phyloP scores from a whole-genome alignment of 441 rosid genomes.

The Hura crepitans region DNA sequence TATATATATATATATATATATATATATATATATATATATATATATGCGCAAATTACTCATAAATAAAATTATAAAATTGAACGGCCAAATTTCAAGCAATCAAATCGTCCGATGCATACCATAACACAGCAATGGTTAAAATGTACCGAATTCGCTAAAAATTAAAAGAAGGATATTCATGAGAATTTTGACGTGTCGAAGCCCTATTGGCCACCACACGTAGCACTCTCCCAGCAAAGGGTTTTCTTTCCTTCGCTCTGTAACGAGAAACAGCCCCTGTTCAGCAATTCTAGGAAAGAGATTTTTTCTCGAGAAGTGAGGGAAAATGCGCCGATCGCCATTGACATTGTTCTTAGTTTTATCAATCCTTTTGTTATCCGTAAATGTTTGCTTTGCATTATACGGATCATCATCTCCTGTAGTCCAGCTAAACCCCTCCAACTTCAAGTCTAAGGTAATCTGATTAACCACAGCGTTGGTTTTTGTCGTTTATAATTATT shows the following conservation, averaged over 20 bases:
- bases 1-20: too few relatives aligned
- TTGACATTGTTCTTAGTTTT: slow-evolving; percentile 33
- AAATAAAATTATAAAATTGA: too few relatives aligned
- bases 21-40: too few relatives aligned
- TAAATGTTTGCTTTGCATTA: slow-evolving; percentile 47
- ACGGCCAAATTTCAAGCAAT: too few relatives aligned
- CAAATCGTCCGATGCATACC: too few relatives aligned
- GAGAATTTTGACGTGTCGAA: slow-evolving; percentile 36
- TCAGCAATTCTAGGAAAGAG: neutral
- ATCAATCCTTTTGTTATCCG: slow-evolving; percentile 27
- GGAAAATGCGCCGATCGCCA: slow-evolving; percentile 30
- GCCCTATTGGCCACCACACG: slow-evolving; percentile 50
- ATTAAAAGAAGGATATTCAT: neutral
- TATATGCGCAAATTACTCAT: too few relatives aligned
- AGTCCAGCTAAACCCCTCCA: slow-evolving; percentile 87
- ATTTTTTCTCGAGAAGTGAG: slow-evolving; percentile 28
- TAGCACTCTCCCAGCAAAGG: slow-evolving; percentile 22
- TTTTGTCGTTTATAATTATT: too few relatives aligned
- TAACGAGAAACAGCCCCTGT: neutral
- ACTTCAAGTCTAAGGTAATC: slow-evolving; percentile 92
- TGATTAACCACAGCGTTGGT: neutral
- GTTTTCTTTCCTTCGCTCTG: slow-evolving; percentile 22
- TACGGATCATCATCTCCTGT: slow-evolving; percentile 92
- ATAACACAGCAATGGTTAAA: neutral
- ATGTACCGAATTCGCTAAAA: too few relatives aligned